Base-by-base conservation (phyloP, 2,329 filamentous ascomycete genomes). In the Penicillium sp. region DNA sequence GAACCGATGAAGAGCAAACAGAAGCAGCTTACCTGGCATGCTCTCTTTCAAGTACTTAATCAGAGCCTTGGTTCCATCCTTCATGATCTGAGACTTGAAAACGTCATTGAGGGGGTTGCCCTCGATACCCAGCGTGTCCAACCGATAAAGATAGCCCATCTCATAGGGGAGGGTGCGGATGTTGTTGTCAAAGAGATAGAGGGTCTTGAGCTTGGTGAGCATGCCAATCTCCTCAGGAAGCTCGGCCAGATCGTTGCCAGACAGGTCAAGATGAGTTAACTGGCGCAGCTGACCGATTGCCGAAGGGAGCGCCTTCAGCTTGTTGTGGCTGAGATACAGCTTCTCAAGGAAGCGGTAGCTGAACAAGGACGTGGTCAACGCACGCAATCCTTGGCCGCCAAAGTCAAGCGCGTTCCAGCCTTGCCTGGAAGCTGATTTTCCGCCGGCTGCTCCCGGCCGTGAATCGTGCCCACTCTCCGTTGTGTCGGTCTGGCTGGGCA, bases 391-490 rank as follows among this genome's bases (percentile, higher is more conserved):
- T 70, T 97, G 93, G n/a, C 93, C 93, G 55, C 90, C 93, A 63
- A 97, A 84, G 67, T 98, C 93, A 55, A 98, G 75, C 50, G 90
- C 89, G 64, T 87, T 81, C 93, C 93, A 97, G 58, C 90, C 85
- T 65, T 95, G 86, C 50, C 84, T 74, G 62, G 70, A 54, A 17
- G 58, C 61, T 28, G 64, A 53, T 56, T 82, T 81, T 48, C 78
- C 75, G 43, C 78, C 74, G 57, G 79, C 78, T 45, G 86, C 79
- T 39, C 86, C 74, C 56, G 84, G 84, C 55, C 83, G 72, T 51
- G 77, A 76, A 50, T 81, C 77, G 45, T 74, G 70, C 17, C 57
- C 60, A 36, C 59, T 76, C 63, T 59, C 72, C 55, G 58, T 76
- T 63, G 58, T 70, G 66, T 63, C 72, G 50, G 58, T 67, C 54